These are phyloP conservation scores for Pistacia atlantica DNA, from an alignment of 345 rosid species.

Conservation along the genomic window DNA sequence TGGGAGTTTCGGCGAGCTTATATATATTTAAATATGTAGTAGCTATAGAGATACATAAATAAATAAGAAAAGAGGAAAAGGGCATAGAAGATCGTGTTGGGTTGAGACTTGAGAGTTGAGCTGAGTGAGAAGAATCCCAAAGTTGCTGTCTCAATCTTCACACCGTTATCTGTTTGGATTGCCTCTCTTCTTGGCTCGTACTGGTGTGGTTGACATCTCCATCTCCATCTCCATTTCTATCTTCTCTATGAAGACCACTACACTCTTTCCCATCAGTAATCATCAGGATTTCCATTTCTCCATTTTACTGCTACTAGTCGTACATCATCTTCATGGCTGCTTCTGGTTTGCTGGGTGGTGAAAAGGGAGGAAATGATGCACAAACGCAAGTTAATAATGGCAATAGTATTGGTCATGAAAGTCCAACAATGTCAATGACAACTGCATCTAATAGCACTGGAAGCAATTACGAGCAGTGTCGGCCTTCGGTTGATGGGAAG, in stretches of 20 bases:
- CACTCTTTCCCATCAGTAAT: no score
- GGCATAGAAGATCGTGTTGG: slow-evolving; percentile 45
- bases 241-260: no score
- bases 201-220: not conserved
- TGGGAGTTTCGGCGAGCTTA: slow-evolving; percentile 19
- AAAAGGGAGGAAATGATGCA: slow-evolving; percentile 16
- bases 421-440: slow-evolving; percentile 16
- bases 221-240: no score
- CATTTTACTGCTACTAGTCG: not conserved
- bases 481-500: slow-evolving; percentile 24
- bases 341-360: slow-evolving; percentile 30
- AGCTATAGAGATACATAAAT: not conserved
- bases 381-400: no score
- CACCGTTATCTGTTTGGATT: slow-evolving; percentile 53
- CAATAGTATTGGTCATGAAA: not conserved
- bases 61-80: not conserved
- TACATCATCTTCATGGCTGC: slow-evolving; percentile 46
- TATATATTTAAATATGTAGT: not conserved
- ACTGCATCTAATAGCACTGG: slow-evolving; percentile 24
- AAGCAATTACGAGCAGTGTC: slow-evolving; percentile 14
- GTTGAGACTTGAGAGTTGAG: slow-evolving; percentile 17
- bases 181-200: slow-evolving; percentile 9
- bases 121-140: slow-evolving; percentile 38
- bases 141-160: slow-evolving; percentile 40
- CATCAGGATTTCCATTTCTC: not conserved